Percentiles rank a stretch among this genome's conserved stretches.
Conservation (phyloP, 371 early-diverging fungal genomes). For the Haplosporangium sp. region DNA sequence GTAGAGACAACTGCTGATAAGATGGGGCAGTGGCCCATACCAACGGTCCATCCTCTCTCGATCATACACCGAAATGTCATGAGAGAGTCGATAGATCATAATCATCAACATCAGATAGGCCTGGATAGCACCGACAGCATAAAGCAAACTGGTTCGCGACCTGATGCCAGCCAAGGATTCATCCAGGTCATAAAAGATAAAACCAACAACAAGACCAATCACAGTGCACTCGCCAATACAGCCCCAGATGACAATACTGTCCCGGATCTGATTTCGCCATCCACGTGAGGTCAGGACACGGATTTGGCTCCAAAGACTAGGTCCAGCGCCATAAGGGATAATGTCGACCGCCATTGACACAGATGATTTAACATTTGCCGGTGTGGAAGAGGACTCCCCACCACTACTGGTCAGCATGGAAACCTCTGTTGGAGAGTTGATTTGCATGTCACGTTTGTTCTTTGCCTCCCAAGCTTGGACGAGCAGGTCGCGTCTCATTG, state of each 20-base stretch:
- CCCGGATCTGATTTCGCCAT: conserved; percentile 39
- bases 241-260: conserved; percentile 45
- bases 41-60: conserved; percentile 53
- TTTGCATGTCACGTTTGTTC: neutral
- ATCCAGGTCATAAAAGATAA: conserved; percentile 37
- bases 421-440: conserved; percentile 1
- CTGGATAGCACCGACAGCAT: conserved; percentile 32
- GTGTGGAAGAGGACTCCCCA: conserved; percentile 21
- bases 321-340: conserved; percentile 34
- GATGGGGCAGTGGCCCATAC: conserved; percentile 49
- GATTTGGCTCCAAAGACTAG: conserved; percentile 33
- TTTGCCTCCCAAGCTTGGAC: conserved; percentile 36
- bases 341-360: conserved; percentile 29
- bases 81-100: conserved; percentile 34
- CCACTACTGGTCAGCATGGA: conserved; percentile 27
- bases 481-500: conserved; percentile 28
- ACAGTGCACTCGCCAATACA: conserved; percentile 43
- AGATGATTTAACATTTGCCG: conserved; percentile 2
- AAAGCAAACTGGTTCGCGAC: conserved; percentile 29
- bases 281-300: conserved; percentile 40
- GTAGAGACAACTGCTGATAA: conserved; percentile 33
- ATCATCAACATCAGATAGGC: conserved; percentile 43
- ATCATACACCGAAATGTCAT: conserved; percentile 45
- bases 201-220: conserved; percentile 37
- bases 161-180: conserved; percentile 27